A percentile compares a stretch with the other conserved stretches of the same genome.
Evolutionary conservation across 75 land plant genomes (phyloP).

Genomic region (Pinus taeda): DNA sequence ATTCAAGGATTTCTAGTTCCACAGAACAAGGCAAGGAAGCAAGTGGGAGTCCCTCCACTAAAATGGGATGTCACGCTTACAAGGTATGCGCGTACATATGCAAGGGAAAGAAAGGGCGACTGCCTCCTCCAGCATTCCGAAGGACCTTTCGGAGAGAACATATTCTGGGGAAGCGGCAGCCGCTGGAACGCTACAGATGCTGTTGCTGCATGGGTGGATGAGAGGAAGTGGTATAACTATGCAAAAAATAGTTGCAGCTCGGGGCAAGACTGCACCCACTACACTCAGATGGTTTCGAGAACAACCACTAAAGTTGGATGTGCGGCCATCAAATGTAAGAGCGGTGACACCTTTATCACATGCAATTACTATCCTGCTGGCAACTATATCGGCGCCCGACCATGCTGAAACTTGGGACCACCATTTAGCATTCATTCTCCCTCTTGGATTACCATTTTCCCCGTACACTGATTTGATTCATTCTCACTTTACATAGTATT

Average conservation of each 20-base stretch:
- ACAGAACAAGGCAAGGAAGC: too few relatives aligned
- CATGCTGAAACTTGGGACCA: conserved; percentile 16
- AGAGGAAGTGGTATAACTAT: conserved; percentile 36
- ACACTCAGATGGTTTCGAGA: conserved; percentile 60
- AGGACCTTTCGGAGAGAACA: conserved; percentile 55
- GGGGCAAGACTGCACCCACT: conserved; percentile 48
- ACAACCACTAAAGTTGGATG: conserved; percentile 38
- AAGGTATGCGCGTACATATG: too few relatives aligned
- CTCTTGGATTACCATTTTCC: too few relatives aligned
- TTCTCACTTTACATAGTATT: too few relatives aligned
- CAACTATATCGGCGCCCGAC: conserved; percentile 40
- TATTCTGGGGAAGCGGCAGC: conserved; percentile 32
- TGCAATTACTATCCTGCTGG: conserved; percentile 68
- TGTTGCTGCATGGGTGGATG: conserved; percentile 40
- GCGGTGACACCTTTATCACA: conserved; percentile 30
- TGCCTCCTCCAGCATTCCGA: conserved; percentile 42
- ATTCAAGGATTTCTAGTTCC: too few relatives aligned
- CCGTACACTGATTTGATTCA: too few relatives aligned
- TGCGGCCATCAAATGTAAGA: conserved; percentile 32
- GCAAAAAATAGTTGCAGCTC: conserved; percentile 31
- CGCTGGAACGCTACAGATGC: conserved; percentile 23
- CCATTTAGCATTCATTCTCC: not conserved
- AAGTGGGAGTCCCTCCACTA: too few relatives aligned
- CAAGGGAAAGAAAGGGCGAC: not conserved
- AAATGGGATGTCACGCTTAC: too few relatives aligned